Evolutionary conservation across 345 rosid species (phyloP).

Genomic region (Carallia pectinifolia): DNA sequence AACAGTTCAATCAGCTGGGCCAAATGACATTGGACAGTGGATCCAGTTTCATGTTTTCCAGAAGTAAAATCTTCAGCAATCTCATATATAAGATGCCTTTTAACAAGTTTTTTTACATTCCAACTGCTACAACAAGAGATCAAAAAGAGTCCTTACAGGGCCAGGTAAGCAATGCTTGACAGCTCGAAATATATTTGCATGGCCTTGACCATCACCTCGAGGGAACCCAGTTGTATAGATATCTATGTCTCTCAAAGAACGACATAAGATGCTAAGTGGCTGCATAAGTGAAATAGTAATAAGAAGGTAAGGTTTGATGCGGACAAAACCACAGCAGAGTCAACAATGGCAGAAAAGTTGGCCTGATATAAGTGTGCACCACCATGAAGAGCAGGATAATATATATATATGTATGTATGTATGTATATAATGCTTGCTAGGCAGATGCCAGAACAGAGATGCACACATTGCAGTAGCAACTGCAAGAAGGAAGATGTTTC

Average conservation of each 20-base stretch:
- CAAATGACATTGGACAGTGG: slow-evolving; percentile 13
- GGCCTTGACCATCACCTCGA: slow-evolving; percentile 83
- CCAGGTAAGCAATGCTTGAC: slow-evolving; percentile 96
- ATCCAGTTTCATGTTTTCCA: not conserved
- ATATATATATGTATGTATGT: not conserved
- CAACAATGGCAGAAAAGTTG: not conserved
- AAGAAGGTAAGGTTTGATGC: slow-evolving; percentile 6
- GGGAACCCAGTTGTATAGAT: slow-evolving; percentile 78
- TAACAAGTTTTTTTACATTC: slow-evolving; percentile 1
- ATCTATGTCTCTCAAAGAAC: slow-evolving; percentile 77
- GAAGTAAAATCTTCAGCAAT: too few relatives aligned
- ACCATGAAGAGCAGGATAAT: not conserved
- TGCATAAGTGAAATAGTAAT: slow-evolving; percentile 35
- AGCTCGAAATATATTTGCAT: slow-evolving; percentile 78
- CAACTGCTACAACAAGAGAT: slow-evolving; percentile 12
- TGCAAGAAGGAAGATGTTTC: slow-evolving; percentile 10
- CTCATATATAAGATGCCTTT: too few relatives aligned
- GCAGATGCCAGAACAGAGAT: not conserved
- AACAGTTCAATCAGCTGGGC: not conserved
- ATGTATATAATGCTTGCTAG: not conserved
- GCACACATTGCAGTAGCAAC: not conserved
- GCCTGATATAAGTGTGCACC: not conserved
- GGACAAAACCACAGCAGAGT: not conserved
- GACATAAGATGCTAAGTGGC: slow-evolving; percentile 95
- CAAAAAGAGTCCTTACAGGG: slow-evolving; percentile 60